Conservation (phyloP, 2,329 filamentous ascomycete species). For the Colletotrichum lentis region DNA sequence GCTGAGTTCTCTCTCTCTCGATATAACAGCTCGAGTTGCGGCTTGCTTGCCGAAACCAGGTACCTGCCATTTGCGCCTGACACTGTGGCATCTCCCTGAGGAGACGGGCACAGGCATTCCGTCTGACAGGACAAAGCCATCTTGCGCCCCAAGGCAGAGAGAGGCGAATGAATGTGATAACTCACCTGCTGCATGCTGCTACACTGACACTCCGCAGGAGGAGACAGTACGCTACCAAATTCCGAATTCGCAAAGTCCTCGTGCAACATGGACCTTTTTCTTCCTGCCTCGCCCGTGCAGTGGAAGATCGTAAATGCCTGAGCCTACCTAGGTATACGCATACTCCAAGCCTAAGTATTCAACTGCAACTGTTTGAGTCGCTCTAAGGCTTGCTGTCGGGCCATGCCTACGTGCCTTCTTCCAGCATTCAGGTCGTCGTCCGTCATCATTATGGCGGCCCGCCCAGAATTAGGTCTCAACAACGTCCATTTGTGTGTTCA, state of each 20-base stretch:
- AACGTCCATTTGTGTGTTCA: slow-evolving; percentile 20
- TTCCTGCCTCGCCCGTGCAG: background rate
- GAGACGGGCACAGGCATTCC: background rate
- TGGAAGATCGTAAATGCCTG: background rate
- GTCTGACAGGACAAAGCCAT: background rate
- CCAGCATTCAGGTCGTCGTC: background rate
- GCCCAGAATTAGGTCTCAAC: slow-evolving; percentile 16
- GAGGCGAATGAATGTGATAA: background rate
- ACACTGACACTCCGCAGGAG: slow-evolving; percentile 32
- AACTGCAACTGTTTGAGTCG: background rate
- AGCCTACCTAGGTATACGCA: no score
- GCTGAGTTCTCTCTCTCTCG: background rate
- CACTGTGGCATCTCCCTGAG: background rate
- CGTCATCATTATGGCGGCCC: slow-evolving; percentile 1
- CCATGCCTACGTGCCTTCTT: background rate
- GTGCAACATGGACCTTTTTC: slow-evolving; percentile 2
- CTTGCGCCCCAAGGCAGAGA: background rate
- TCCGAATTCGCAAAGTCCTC: slow-evolving; percentile 28
- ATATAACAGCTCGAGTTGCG: slow-evolving; percentile 1
- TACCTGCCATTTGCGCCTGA: background rate
- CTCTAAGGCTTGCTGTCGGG: background rate
- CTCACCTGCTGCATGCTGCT: slow-evolving; percentile 2
- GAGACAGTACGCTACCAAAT: background rate
- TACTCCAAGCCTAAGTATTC: no score
- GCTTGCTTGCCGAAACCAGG: background rate